These are phyloP conservation scores for Westerdykella sp. DNA, from an alignment of 2,329 filamentous ascomycete genomes.

Conservation along the genomic window DNA sequence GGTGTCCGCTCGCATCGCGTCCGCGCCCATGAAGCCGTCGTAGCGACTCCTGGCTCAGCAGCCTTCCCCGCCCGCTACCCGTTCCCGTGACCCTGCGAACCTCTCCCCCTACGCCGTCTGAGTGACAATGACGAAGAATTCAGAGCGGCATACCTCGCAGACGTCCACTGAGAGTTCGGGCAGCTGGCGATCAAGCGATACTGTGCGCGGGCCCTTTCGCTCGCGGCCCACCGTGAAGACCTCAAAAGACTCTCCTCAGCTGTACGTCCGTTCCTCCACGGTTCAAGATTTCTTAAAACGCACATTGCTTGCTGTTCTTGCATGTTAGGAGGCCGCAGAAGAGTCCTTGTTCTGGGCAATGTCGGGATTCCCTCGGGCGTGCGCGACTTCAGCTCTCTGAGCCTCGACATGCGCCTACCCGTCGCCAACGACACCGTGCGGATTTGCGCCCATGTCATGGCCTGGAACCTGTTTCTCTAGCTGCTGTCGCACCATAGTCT, in stretches of 20 bases:
- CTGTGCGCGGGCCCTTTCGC: slow-evolving; percentile 49
- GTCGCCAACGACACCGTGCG: slow-evolving; percentile 3
- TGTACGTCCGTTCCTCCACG: slow-evolving; percentile 36
- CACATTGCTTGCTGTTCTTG: too few relatives aligned
- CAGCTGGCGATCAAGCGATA: slow-evolving; percentile 62
- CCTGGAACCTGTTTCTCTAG: too few relatives aligned
- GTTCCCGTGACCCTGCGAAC: slow-evolving; percentile 5
- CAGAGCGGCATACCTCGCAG: slow-evolving; percentile 62
- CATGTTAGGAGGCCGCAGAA: slow-evolving; percentile 6
- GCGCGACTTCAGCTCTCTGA: neutral
- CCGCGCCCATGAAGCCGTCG: slow-evolving; percentile 34
- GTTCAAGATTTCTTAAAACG: neutral
- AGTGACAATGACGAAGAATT: slow-evolving; percentile 54
- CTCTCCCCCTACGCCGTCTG: slow-evolving; percentile 10
- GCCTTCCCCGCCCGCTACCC: slow-evolving; percentile 8
- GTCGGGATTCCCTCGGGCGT: slow-evolving; percentile 3
- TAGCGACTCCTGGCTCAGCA: slow-evolving; percentile 12
- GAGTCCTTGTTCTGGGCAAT: neutral
- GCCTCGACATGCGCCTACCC: slow-evolving; percentile 3
- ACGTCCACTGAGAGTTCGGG: slow-evolving; percentile 60
- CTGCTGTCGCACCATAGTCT: too few relatives aligned
- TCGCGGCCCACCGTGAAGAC: slow-evolving; percentile 49
- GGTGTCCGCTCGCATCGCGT: slow-evolving; percentile 15
- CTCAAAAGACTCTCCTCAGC: slow-evolving; percentile 43
- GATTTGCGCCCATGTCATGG: too few relatives aligned